Evolutionary conservation across 1,139 yeast genomes (phyloP), one percentile per base, ranked within the genome.

Genomic region (Candida dubliniensis): DNA sequence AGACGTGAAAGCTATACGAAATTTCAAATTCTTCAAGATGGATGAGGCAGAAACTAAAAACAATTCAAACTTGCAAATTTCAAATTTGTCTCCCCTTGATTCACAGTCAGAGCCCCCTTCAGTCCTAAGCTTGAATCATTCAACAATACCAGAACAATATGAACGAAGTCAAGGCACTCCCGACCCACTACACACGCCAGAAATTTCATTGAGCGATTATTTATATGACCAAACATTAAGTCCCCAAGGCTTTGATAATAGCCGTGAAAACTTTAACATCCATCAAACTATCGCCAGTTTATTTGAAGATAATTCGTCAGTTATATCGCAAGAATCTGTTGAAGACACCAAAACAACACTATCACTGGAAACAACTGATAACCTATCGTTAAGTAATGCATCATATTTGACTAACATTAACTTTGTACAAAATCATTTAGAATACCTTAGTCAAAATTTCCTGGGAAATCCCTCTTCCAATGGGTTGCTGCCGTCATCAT

Each of bases 321-420:
- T 39, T 4, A 12, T 29, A 6, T 44, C 48, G 4, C 43, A 44
- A 2, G 41, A 32, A 8, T 42, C 39, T 9, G 33, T 31, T n/a
- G 43, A 43, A 10, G 42, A 39, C 9, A 24, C 27, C 8, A 29
- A 34, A 8, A 40, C 46, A 4, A 34, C 47, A 8, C n/a, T 39
- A 11, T 46, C 51, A 8, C 40, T 40, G 34, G 51, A 48, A 24
- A 48, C 51, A 7, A 34, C 43, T 37, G 51, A 48, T 36, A 47
- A 46, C 33, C 47, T 48, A 4, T 38, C 40, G 9, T 35, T 48
- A 13, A 44, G 50, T 8, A 37, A 41, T 27, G 33, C 51, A 8
- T 64, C 69, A 34, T 66, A 59, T 47, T 53, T 66, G 26, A 62
- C 56, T 39, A 61, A 63, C 48, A 55, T 65, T 34, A 58, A 59